Evolutionary conservation across 140 eudicot species (phyloP).

Genomic region (Erigeron philadelphicus): DNA sequence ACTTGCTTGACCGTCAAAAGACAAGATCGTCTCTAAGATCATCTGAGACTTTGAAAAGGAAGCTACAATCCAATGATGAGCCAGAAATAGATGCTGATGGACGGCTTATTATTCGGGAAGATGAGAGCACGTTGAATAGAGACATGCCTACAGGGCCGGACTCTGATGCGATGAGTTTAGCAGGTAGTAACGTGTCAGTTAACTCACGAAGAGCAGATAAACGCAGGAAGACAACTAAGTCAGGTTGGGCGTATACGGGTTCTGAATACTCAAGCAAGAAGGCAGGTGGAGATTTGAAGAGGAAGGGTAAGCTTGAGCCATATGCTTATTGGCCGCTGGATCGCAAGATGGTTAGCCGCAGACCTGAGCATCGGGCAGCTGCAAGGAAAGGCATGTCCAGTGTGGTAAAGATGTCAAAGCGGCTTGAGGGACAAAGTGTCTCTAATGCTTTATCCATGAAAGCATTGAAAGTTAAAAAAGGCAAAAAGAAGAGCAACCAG

Average conservation of each 20-base stretch:
- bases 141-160: conserved; percentile 38
- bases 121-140: conserved; percentile 24
- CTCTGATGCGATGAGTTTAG: conserved; percentile 47
- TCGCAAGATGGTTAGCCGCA: conserved; percentile 86
- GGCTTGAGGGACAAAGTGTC: conserved; percentile 74
- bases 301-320: conserved; percentile 87
- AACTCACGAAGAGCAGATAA: conserved; percentile 46
- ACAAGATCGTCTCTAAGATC: conserved; percentile 77
- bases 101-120: conserved; percentile 66
- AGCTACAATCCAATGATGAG: conserved; percentile 66
- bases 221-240: conserved; percentile 53
- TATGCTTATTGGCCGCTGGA: conserved; percentile 98
- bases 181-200: conserved; percentile 22
- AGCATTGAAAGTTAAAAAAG: conserved; percentile 36
- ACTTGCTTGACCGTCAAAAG: conserved; percentile 72
- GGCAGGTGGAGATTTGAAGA: conserved; percentile 93
- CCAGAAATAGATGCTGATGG: conserved; percentile 70
- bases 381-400: conserved; percentile 93
- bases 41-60: conserved; percentile 39
- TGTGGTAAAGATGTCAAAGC: conserved; percentile 69
- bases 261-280: conserved; percentile 86
- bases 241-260: conserved; percentile 86
- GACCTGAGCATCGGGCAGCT: conserved; percentile 91
- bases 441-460: conserved; percentile 54
- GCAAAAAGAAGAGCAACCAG: conserved; percentile 34